Base-by-base conservation (phyloP, 257 asterid genomes). In the Scutellaria barbata region DNA sequence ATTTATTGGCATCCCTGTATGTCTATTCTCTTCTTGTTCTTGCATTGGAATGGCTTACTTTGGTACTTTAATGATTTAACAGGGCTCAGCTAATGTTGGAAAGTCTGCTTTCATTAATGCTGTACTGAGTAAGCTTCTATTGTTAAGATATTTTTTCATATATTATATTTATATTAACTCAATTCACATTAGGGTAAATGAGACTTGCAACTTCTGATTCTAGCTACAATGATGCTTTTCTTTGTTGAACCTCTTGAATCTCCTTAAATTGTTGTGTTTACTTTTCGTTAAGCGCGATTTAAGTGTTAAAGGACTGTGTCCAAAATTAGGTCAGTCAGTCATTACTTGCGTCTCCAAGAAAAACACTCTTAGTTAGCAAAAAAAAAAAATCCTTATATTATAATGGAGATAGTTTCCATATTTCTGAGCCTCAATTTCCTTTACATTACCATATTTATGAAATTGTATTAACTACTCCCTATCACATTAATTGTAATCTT, bases 81-180 rank as follows among this genome's bases (percentile, higher is more conserved):
- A 95, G 98, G 99, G 99, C 54, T 84, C 98, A 59, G 99, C 97
- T 69, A 95, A 95, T 71, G 98, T 95, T 46, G 98, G 99, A 74
- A 95, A 92, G 83, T 95, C 98, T 61, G 97, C 99, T 74, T 95
- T 95, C 82, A 92, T 95, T 68, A 95, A 88, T 82, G 96, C 98
- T 37, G 54, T 92, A 67, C 82, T 95, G 83, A 89, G 99, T 95
- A 92, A 87, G 98, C 75, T 64, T 14, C 35, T 73, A 68, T 35
- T 56, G 40, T 47, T 59, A 39, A 64, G 41, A 45, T 68, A 70
- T 69, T 58, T 22, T 14, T 75, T 69, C 18, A 17, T 52, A 25
- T 69, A 9, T 51, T 63, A 51, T 45, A 18, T 46, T 64, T 30
- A 30, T 30, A 2, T 30, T 3, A 30, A 4, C 46, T 62, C 48